phyloP scores from a whole-genome alignment of 192 early-diverging fungal species.

The Paraglomus occultum region DNA sequence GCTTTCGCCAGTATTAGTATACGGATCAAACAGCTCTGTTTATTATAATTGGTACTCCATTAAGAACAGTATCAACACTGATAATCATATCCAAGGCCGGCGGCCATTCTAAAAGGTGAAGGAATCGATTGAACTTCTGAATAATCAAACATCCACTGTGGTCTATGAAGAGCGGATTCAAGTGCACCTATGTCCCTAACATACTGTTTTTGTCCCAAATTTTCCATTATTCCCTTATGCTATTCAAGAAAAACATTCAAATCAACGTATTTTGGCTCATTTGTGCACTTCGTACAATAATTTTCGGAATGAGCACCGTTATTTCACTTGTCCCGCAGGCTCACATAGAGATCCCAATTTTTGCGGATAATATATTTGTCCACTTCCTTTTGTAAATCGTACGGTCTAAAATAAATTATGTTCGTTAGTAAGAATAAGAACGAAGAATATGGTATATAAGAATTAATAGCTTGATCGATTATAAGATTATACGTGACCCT shows the following conservation, averaged over 20 bases:
- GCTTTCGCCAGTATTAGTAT: no score
- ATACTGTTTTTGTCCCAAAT: slow-evolving; percentile 1
- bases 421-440: slow-evolving; percentile 18
- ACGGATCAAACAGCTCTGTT: no score
- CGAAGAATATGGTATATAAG: slow-evolving; percentile 18
- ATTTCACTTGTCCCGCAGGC: slow-evolving; percentile 14
- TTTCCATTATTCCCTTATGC: not conserved
- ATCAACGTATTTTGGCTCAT: slow-evolving; percentile 18
- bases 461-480: slow-evolving; percentile 9
- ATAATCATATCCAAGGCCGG: slow-evolving; percentile 1
- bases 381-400: slow-evolving; percentile 18
- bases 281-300: not conserved
- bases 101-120: slow-evolving; percentile 12
- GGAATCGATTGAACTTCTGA: slow-evolving; percentile 14
- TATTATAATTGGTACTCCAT: no score
- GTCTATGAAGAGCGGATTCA: slow-evolving; percentile 12
- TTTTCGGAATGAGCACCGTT: slow-evolving; percentile 4
- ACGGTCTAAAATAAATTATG: slow-evolving; percentile 18
- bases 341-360: slow-evolving; percentile 21
- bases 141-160: slow-evolving; percentile 13
- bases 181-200: not conserved
- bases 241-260: not conserved
- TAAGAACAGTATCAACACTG: no score
- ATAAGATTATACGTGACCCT: slow-evolving; percentile 7
- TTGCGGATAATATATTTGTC: slow-evolving; percentile 21